Conservation (phyloP, 306 rosid genomes). For the Lablab purpureus region DNA sequence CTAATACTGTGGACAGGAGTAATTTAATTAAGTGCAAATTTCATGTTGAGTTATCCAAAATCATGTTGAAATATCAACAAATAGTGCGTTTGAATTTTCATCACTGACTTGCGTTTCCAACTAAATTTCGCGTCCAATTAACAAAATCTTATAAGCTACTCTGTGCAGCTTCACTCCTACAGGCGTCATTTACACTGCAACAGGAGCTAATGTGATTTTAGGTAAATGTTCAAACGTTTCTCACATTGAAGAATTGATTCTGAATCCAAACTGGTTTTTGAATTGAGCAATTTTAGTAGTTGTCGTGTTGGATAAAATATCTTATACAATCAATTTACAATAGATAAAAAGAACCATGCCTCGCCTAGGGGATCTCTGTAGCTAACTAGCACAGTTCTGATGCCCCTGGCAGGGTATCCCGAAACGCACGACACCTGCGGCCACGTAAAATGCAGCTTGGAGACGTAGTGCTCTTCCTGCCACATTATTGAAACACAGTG, state of each 20-base stretch:
- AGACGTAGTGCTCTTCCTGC: conserved; percentile 89
- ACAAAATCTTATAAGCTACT: too few species aligned
- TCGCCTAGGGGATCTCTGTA: conserved; percentile 66
- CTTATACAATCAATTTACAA: neutral
- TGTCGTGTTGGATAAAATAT: neutral
- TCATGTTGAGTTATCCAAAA: neutral
- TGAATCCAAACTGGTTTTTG: neutral
- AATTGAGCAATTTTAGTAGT: neutral
- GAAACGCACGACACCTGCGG: conserved; percentile 83
- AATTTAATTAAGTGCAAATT: neutral
- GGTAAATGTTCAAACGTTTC: neutral
- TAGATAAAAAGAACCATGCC: conserved; percentile 51
- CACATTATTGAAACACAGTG: neutral
- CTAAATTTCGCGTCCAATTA: too few species aligned
- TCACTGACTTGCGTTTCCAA: too few species aligned
- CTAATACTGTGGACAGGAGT: neutral
- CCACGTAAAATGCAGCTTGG: conserved; percentile 82
- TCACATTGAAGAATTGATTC: neutral
- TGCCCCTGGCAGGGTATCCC: conserved; percentile 80
- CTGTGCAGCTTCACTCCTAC: too few species aligned
- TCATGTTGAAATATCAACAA: neutral
- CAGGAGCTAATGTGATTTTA: neutral
- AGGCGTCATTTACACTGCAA: too few species aligned
- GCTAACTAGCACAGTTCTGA: conserved; percentile 69
- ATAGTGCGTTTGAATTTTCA: too few species aligned